Evolutionary conservation across 495 filamentous ascomycete species (phyloP), one percentile per base, ranked within the genome.

Genomic region (Penicillium psychrofluorescens): DNA sequence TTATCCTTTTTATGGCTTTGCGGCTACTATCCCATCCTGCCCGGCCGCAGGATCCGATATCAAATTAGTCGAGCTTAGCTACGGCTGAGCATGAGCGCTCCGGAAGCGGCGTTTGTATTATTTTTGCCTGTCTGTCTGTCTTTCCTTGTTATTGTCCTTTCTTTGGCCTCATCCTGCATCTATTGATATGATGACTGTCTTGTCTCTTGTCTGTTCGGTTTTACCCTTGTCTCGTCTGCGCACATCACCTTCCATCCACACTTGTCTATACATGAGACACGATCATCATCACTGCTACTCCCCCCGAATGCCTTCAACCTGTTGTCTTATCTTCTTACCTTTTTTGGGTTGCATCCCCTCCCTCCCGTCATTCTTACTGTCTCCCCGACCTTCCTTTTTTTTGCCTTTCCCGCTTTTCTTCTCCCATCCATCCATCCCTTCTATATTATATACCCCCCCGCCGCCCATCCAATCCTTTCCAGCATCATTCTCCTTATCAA

Each of bases 381-480:
- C 32, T 37, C 38, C 28, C 29, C 31, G 29, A 38, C 35, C 36
- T 34, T n/a, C 16, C 36, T 28, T 28, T 30, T 32, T 29, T 37
- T 6, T 30, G 34, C 41, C 12, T 14, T 41, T 45, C 38, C 36
- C 14, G 12, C 40, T 43, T 48, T 29, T 54, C 49, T 44, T 52
- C 59, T 54, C 52, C 52, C 57, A 38, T 38, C 39, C 51, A 50
- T 46, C 54, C 40, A 53, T 55, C 60, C 47, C 44, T 53, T 52
- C 54, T 41, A 29, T 36, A 41, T 11, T 35, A 11, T 38, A 16
- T 22, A 22, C 22, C 22, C 22, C 22, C 22, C 22, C 2, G 22
- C 4, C 22, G 22, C 29, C 11, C 36, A 31, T 35, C 22, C 29
- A 29, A 34, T 38, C 16, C 22, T 46, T 35, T 35, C 13, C 37